Conservation (phyloP, 331 rosid genomes). For the Malus hybrid region DNA sequence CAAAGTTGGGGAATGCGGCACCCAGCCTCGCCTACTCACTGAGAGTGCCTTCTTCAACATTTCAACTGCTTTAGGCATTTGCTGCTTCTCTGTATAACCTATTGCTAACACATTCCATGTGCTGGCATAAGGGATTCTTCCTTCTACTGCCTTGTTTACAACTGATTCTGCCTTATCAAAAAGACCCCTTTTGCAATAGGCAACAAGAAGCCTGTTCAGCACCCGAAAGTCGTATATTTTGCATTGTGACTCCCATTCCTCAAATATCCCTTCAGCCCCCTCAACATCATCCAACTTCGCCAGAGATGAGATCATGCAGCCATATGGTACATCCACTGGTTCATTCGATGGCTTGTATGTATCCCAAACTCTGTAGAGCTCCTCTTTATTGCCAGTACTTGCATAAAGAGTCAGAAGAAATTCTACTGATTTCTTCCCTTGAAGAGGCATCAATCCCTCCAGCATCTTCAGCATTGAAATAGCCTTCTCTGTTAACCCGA, state of each 20-base stretch:
- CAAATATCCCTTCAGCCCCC: slow-evolving; percentile 25
- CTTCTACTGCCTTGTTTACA: slow-evolving; percentile 11
- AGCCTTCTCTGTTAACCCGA: slow-evolving; percentile 24
- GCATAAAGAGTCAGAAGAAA: slow-evolving; percentile 30
- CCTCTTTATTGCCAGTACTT: slow-evolving; percentile 9
- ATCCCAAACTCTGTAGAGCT: slow-evolving; percentile 28
- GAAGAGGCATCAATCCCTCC: slow-evolving; percentile 8
- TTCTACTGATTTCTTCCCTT: neutral
- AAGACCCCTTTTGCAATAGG: slow-evolving; percentile 33
- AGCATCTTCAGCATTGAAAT: slow-evolving; percentile 21
- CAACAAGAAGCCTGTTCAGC: slow-evolving; percentile 23
- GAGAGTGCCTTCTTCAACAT: slow-evolving; percentile 26
- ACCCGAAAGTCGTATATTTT: slow-evolving; percentile 26
- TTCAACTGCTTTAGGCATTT: slow-evolving; percentile 19
- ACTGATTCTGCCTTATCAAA: slow-evolving; percentile 25
- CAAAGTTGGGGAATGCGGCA: slow-evolving; percentile 7
- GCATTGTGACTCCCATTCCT: slow-evolving; percentile 33
- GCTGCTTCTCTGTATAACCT: slow-evolving; percentile 16
- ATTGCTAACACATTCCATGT: slow-evolving; percentile 27
- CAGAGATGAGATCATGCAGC: slow-evolving; percentile 26
- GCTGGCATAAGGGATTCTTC: slow-evolving; percentile 21
- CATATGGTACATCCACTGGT: slow-evolving; percentile 8
- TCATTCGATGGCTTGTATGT: slow-evolving; percentile 15
- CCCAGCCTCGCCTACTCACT: slow-evolving; percentile 22
- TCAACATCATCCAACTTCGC: slow-evolving; percentile 27